These are phyloP conservation scores for Picochlorum sp. DNA, from an alignment of 139 green algal species.

Conservation along the genomic window DNA sequence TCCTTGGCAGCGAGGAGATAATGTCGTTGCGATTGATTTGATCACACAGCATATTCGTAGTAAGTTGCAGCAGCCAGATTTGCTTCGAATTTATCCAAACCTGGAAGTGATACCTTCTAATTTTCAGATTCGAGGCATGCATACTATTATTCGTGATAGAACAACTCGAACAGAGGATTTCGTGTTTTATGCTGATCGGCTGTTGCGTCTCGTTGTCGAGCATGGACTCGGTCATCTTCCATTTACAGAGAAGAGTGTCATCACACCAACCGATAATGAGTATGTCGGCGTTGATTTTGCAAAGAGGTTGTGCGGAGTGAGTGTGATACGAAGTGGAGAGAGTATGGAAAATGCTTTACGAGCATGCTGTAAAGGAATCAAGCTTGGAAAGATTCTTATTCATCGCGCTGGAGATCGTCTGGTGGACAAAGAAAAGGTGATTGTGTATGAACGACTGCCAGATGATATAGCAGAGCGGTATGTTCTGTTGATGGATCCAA, in stretches of 20 bases:
- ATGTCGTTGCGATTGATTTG: slow-evolving; percentile 91
- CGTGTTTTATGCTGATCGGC: slow-evolving; percentile 89
- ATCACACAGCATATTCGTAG: slow-evolving; percentile 93
- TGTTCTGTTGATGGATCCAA: slow-evolving; percentile 92
- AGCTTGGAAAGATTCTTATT: slow-evolving; percentile 98
- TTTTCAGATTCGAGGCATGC: slow-evolving; percentile 93
- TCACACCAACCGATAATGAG: slow-evolving; percentile 72
- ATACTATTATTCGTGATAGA: slow-evolving; percentile 91
- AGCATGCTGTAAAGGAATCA: slow-evolving; percentile 96
- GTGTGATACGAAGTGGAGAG: slow-evolving; percentile 88
- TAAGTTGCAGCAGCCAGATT: slow-evolving; percentile 88
- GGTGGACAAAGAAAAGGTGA: slow-evolving; percentile 40
- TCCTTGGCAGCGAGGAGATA: slow-evolving; percentile 71
- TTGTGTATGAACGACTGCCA: slow-evolving; percentile 97
- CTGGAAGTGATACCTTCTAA: slow-evolving; percentile 85
- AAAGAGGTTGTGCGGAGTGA: slow-evolving; percentile 88
- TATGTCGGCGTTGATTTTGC: slow-evolving; percentile 96
- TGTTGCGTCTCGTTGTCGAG: slow-evolving; percentile 79
- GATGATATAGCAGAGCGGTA: slow-evolving; percentile 82
- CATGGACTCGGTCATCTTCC: slow-evolving; percentile 85
- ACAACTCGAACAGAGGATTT: slow-evolving; percentile 81
- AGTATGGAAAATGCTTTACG: slow-evolving; percentile 94
- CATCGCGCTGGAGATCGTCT: slow-evolving; percentile 42
- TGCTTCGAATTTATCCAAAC: slow-evolving; percentile 86
- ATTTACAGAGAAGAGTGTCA: slow-evolving; percentile 80